Conservation (phyloP, 257 asterid species). For the Thymus mandschuricus region DNA sequence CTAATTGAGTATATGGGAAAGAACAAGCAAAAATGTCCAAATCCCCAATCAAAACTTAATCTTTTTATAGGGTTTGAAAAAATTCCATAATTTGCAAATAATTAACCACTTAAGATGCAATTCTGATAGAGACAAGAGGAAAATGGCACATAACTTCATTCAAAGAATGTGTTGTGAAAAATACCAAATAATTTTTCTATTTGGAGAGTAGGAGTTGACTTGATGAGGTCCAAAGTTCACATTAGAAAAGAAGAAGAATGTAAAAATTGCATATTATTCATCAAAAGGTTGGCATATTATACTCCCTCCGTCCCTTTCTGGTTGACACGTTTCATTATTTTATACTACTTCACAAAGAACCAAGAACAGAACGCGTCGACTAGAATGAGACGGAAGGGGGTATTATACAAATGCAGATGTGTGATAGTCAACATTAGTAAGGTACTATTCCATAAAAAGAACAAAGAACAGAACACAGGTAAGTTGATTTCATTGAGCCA, state of each 20-base stretch:
- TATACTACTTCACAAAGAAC: too few relatives aligned
- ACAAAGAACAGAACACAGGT: not conserved
- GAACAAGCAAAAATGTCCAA: constrained; percentile 15
- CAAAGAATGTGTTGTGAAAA: not conserved
- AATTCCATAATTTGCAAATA: not conserved
- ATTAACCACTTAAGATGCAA: not conserved
- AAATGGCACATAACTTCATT: not conserved
- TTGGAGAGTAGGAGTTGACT: constrained; percentile 34
- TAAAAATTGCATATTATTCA: constrained; percentile 9
- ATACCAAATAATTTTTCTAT: not conserved
- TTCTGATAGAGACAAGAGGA: not conserved
- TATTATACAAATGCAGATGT: constrained; percentile 20
- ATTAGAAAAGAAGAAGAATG: not conserved
- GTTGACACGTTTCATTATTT: too few relatives aligned
- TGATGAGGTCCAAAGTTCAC: not conserved
- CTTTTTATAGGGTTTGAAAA: not conserved
- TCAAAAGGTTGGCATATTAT: constrained; percentile 27
- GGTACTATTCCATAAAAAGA: constrained; percentile 24
- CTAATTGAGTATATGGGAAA: not conserved
- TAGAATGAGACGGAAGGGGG: too few relatives aligned
- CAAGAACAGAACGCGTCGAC: too few relatives aligned
- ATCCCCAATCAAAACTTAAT: not conserved
- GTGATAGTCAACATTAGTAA: constrained; percentile 31
- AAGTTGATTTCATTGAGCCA: constrained; percentile 13
- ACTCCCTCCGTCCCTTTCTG: too few relatives aligned